phyloP scores from a whole-genome alignment of 495 filamentous ascomycete genomes.

The Darksidea phi region DNA sequence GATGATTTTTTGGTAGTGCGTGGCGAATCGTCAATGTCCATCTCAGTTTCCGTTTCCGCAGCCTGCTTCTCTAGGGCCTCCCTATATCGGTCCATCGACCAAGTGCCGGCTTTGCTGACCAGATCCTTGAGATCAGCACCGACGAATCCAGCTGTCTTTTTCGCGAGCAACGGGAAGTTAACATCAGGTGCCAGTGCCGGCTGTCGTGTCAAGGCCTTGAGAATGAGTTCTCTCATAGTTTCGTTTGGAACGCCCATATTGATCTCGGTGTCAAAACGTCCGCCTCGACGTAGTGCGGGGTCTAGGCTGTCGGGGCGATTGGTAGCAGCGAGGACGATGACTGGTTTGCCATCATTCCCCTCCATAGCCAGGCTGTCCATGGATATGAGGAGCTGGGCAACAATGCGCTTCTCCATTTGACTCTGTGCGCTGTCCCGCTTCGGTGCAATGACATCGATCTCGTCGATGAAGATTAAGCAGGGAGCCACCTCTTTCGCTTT shows the following conservation, averaged over 20 bases:
- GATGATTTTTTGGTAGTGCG: too few relatives aligned
- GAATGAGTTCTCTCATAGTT: constrained; percentile 75
- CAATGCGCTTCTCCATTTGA: constrained; percentile 96
- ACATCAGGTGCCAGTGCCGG: constrained; percentile 68
- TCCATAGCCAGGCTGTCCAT: constrained; percentile 66
- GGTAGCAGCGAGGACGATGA: constrained; percentile 90
- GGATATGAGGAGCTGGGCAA: constrained; percentile 86
- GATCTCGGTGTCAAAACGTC: constrained; percentile 89
- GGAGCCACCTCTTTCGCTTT: constrained; percentile 85
- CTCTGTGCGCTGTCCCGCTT: constrained; percentile 93
- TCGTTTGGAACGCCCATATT: constrained; percentile 94
- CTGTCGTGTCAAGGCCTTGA: constrained; percentile 72
- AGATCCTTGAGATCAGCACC: constrained; percentile 73
- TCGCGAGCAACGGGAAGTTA: constrained; percentile 76
- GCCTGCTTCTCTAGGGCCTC: constrained; percentile 41
- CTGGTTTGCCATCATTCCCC: constrained; percentile 80
- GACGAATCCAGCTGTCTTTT: constrained; percentile 89
- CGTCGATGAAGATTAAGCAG: constrained; percentile 91
- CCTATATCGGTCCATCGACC: constrained; percentile 52
- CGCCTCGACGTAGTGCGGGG: constrained; percentile 78
- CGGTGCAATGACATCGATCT: constrained; percentile 93
- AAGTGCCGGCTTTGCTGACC: constrained; percentile 60
- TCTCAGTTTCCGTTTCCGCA: constrained; percentile 31
- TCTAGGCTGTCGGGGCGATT: constrained; percentile 91
- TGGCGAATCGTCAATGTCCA: constrained; percentile 38